phyloP scores from a whole-genome alignment of 805 yeast species.

The Hanseniaspora meyeri region DNA sequence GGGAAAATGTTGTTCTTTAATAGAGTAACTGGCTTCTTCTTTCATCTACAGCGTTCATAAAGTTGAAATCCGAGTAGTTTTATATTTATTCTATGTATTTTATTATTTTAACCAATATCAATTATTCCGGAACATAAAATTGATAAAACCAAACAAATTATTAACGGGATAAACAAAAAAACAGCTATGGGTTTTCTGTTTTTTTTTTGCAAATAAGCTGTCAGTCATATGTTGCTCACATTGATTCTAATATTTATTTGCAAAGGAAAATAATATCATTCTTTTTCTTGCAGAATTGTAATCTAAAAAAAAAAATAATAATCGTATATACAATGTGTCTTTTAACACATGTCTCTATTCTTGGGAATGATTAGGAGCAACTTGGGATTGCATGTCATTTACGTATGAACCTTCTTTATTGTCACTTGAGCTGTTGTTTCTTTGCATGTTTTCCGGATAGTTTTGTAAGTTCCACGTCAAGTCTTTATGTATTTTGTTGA shows the following conservation, averaged over 20 bases:
- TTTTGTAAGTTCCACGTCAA: constrained; percentile 8
- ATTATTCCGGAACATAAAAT: neutral
- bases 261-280: neutral
- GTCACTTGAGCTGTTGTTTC: neutral
- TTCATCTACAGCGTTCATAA: neutral
- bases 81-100: constrained; percentile 1
- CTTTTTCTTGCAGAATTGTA: neutral
- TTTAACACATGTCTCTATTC: neutral
- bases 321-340: neutral
- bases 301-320: neutral
- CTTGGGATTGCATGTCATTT: neutral
- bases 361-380: neutral
- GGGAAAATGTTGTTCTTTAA: neutral
- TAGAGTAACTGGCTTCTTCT: neutral
- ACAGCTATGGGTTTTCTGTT: neutral
- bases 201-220: neutral
- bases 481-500: constrained; percentile 25
- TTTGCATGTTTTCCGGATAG: constrained; percentile 10
- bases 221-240: too few relatives aligned
- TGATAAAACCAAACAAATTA: neutral
- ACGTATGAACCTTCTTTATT: neutral
- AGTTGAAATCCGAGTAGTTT: constrained; percentile 1
- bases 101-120: neutral
- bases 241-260: too few relatives aligned
- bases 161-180: neutral